phyloP scores from a whole-genome alignment of 163 green algal genomes.

The Prototheca stagnorum region DNA sequence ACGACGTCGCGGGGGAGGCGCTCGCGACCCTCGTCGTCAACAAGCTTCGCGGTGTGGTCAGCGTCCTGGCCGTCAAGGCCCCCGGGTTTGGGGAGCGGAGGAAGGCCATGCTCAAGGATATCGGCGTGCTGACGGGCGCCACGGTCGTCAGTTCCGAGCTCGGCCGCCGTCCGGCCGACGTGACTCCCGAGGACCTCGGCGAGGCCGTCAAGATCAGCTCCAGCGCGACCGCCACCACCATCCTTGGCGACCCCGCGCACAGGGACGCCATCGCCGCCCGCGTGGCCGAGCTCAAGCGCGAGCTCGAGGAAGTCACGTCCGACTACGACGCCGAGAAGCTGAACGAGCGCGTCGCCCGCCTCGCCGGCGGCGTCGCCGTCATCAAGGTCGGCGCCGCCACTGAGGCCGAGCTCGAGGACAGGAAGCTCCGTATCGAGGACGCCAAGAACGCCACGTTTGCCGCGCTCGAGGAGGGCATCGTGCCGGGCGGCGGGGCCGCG shows the following conservation, averaged over 20 bases:
- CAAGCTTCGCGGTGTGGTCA: conserved; percentile 92
- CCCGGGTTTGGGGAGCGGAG: conserved; percentile 93
- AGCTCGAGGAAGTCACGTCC: conserved; percentile 82
- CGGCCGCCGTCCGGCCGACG: conserved; percentile 51
- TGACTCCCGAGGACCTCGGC: conserved; percentile 77
- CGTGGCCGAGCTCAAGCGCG: conserved; percentile 85
- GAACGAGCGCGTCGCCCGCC: conserved; percentile 91
- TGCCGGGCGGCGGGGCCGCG: conserved; percentile 71
- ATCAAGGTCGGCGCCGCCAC: conserved; percentile 93
- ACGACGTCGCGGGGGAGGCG: conserved; percentile 84
- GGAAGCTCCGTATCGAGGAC: conserved; percentile 97
- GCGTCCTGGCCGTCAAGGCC: conserved; percentile 88
- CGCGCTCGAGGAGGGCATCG: conserved; percentile 87
- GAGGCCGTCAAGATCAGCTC: conserved; percentile 77
- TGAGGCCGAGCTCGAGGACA: conserved; percentile 94
- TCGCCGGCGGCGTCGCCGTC: conserved; percentile 81
- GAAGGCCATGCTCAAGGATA: conserved; percentile 84
- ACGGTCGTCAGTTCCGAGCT: conserved; percentile 93
- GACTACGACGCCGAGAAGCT: conserved; percentile 98
- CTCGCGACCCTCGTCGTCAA: conserved; percentile 97
- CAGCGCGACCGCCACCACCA: conserved; percentile 56
- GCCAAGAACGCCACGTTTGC: conserved; percentile 97
- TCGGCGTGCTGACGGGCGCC: conserved; percentile 83
- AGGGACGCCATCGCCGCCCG: conserved; percentile 91
- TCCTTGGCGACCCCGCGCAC: conserved; percentile 79